Evolutionary conservation across 225 moss, liverwort and hornwort species (phyloP), one percentile per base, ranked within the genome.

Genomic region (Asterella californica): DNA sequence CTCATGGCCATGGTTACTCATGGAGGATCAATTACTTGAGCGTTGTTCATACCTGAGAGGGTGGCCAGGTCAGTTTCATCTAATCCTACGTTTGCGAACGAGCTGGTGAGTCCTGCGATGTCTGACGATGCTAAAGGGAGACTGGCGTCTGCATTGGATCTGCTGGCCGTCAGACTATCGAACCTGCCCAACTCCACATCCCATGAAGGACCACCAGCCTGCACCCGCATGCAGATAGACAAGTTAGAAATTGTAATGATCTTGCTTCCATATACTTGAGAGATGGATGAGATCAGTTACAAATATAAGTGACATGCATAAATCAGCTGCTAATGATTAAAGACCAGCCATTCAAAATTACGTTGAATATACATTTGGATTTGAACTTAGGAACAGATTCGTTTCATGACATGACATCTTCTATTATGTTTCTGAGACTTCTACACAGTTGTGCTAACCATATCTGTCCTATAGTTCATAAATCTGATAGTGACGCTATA

Each of bases 181-280:
- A 86, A 88, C 76, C 95, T 90, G 45, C 95, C 95, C 82, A 91
- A 55, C 27, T 88, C 76, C 34, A 95, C 90, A 2, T 85, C 69
- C 81, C 93, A 95, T 18, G 83, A 17, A 9, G 93, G 93, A 0
- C 95, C 95, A 2, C 95, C 93, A 68, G 85, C 83, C 93, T 93
- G 7, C 42, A n/a, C n/a, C n/a, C n/a, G 42, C 42, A 7, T 7
- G 87, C 74, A 76, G 3, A 32, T 0, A 36, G 5, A 1, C 70
- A n/a, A n/a, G n/a, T n/a, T n/a, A n/a, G n/a, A n/a, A n/a, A n/a
- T n/a, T n/a, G n/a, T n/a, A n/a, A n/a, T n/a, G n/a, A n/a, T n/a
- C n/a, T n/a, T n/a, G n/a, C n/a, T n/a, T n/a, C n/a, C n/a, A n/a
- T n/a, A n/a, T n/a, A n/a, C n/a, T n/a, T n/a, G n/a, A n/a, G n/a